Conservation (phyloP, 371 early-diverging fungal genomes). For the Choanephora cucurbitarum region DNA sequence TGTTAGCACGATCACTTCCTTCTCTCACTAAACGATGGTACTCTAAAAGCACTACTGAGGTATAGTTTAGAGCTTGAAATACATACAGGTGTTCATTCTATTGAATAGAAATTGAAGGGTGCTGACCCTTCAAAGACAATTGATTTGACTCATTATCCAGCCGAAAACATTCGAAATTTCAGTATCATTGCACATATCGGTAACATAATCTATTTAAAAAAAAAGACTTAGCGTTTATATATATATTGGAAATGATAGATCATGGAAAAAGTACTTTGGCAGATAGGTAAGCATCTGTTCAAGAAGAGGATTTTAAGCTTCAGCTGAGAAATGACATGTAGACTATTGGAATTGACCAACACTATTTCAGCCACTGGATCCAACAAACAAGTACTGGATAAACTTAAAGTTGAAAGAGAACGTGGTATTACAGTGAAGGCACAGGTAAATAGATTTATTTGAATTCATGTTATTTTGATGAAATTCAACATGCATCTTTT, state of each 20-base stretch:
- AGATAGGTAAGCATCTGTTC: slow-evolving; percentile 76
- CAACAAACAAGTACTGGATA: slow-evolving; percentile 94
- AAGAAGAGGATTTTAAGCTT: too few relatives aligned
- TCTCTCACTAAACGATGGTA: slow-evolving; percentile 22
- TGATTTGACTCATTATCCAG: slow-evolving; percentile 62
- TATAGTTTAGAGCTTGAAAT: too few relatives aligned
- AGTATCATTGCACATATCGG: slow-evolving; percentile 97
- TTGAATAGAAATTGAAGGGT: slow-evolving; percentile 46
- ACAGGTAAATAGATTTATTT: slow-evolving; percentile 58
- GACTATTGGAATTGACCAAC: slow-evolving; percentile 80
- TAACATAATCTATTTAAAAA: slow-evolving; percentile 23
- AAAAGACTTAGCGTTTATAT: background rate
- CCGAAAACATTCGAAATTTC: slow-evolving; percentile 92
- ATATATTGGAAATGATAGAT: slow-evolving; percentile 40
- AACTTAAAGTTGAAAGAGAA: slow-evolving; percentile 92
- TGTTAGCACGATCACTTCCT: background rate
- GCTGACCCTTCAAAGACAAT: slow-evolving; percentile 42
- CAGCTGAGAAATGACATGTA: too few relatives aligned
- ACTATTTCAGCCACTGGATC: slow-evolving; percentile 69
- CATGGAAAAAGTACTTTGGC: slow-evolving; percentile 96
- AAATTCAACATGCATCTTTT: background rate
- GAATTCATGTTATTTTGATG: too few relatives aligned
- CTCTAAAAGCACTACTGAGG: slow-evolving; percentile 37
- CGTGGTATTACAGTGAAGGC: slow-evolving; percentile 98
- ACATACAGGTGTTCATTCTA: background rate